Evolutionary conservation across 208 protist species (phyloP).

Genomic region (Porcisia deanei): DNA sequence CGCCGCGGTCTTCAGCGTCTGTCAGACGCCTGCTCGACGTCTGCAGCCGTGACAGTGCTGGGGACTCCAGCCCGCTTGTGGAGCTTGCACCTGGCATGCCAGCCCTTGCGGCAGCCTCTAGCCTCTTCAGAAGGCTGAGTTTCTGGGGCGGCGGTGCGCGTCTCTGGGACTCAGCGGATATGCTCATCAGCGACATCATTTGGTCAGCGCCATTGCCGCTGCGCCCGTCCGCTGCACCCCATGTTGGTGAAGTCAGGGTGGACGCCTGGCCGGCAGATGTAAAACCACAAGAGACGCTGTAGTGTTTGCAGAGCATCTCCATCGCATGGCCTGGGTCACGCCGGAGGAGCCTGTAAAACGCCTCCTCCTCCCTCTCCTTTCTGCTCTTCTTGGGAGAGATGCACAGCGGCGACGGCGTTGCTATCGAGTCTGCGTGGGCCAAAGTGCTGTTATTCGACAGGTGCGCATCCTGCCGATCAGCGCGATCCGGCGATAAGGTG

Average conservation of each 20-base stretch:
- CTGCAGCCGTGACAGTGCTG: neutral
- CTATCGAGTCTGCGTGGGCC: slow-evolving; percentile 9
- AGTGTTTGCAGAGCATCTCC: slow-evolving; percentile 46
- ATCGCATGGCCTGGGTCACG: slow-evolving; percentile 55
- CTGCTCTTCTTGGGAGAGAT: slow-evolving; percentile 19
- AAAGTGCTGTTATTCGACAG: neutral
- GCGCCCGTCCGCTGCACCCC: slow-evolving; percentile 4
- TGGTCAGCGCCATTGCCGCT: slow-evolving; percentile 21
- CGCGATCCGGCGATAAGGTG: slow-evolving; percentile 11
- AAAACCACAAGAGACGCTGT: slow-evolving; percentile 30
- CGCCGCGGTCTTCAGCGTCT: neutral
- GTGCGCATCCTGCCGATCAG: neutral
- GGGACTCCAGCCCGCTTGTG: neutral
- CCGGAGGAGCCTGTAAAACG: slow-evolving; percentile 42
- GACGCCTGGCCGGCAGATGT: neutral
- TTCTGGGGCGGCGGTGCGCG: slow-evolving; percentile 10
- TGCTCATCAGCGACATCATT: slow-evolving; percentile 2
- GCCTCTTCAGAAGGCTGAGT: slow-evolving; percentile 14
- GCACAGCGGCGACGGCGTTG: slow-evolving; percentile 37
- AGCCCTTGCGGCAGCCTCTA: slow-evolving; percentile 8
- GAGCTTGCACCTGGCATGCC: slow-evolving; percentile 6
- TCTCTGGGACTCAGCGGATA: slow-evolving; percentile 9
- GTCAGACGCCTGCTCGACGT: neutral
- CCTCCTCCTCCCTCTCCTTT: slow-evolving; percentile 29
- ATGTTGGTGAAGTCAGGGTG: slow-evolving; percentile 7